phyloP scores from a whole-genome alignment of 2,329 filamentous ascomycete species.

The Cercospora canescens region DNA sequence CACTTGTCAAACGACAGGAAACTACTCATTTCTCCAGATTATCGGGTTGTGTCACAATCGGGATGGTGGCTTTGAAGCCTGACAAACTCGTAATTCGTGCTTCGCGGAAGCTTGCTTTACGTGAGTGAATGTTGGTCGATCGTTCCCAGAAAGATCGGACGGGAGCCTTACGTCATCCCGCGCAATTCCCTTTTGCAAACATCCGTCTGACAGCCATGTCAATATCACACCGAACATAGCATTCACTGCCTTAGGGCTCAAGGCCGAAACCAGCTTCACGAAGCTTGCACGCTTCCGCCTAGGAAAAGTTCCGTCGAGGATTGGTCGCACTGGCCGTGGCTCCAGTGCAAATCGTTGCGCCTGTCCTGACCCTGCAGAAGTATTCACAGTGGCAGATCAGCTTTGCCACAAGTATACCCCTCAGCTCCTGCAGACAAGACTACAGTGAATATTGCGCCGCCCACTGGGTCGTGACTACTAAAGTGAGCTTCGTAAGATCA shows the following conservation, averaged over 20 bases:
- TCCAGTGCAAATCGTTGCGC: background rate
- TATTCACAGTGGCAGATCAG: conserved; percentile 14
- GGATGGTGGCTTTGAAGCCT: background rate
- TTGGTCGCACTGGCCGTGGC: conserved; percentile 1
- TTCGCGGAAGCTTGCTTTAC: background rate
- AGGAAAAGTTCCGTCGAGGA: background rate
- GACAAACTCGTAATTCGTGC: background rate
- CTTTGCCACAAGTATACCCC: background rate
- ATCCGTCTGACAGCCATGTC: background rate
- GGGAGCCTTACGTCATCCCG: background rate
- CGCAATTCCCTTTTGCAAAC: background rate
- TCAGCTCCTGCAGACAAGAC: background rate
- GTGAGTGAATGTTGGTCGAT: background rate
- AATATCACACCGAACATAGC: background rate
- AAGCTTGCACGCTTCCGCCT: too few relatives aligned
- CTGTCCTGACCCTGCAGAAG: conserved; percentile 8
- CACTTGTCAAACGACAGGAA: background rate
- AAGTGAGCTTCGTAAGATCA: conserved; percentile 14
- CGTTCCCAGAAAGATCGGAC: background rate
- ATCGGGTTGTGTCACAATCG: background rate
- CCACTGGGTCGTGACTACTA: conserved; percentile 5
- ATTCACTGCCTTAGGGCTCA: background rate
- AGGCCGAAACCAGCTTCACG: background rate
- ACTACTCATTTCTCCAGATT: background rate
- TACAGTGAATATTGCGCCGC: background rate